A percentile compares a stretch with the other conserved stretches of the same genome.
These are phyloP conservation scores for Debaryomyces maramus DNA, from an alignment of 805 yeast genomes.

Conservation along the genomic window DNA sequence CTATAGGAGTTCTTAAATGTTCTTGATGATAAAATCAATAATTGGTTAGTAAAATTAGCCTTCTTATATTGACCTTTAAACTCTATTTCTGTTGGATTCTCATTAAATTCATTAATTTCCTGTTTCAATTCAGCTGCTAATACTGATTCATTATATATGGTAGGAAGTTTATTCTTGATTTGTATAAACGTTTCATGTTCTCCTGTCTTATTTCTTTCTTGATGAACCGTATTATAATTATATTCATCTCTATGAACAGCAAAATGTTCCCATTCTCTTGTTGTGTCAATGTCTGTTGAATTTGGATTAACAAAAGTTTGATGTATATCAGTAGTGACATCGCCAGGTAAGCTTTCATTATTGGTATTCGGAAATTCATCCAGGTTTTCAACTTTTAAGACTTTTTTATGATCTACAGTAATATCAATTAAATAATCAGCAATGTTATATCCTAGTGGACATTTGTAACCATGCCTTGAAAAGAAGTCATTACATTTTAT, in stretches of 20 bases:
- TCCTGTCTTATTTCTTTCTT: slow-evolving; percentile 14
- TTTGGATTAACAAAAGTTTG: slow-evolving; percentile 24
- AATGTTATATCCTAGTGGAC: slow-evolving; percentile 88
- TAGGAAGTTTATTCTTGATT: slow-evolving; percentile 31
- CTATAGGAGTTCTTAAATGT: slow-evolving; percentile 91
- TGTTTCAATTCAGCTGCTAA: slow-evolving; percentile 40
- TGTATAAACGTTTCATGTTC: slow-evolving; percentile 24
- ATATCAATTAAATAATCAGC: slow-evolving; percentile 93
- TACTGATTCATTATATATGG: slow-evolving; percentile 37
- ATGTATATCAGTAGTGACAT: slow-evolving; percentile 21
- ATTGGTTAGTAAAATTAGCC: slow-evolving; percentile 65
- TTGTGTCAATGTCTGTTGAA: slow-evolving; percentile 50
- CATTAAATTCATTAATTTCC: slow-evolving; percentile 32
- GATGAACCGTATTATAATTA: slow-evolving; percentile 26
- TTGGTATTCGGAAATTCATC: slow-evolving; percentile 2
- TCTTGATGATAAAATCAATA: slow-evolving; percentile 74
- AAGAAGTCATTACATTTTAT: slow-evolving; percentile 73
- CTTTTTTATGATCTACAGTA: slow-evolving; percentile 61
- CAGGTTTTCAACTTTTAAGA: slow-evolving; percentile 20
- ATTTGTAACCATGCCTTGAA: slow-evolving; percentile 67
- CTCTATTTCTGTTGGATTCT: slow-evolving; percentile 26
- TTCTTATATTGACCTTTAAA: slow-evolving; percentile 36
- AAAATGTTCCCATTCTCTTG: slow-evolving; percentile 83
- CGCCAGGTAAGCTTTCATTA: slow-evolving; percentile 3
- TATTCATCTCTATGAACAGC: slow-evolving; percentile 80